Evolutionary conservation across 2,329 filamentous ascomycete genomes (phyloP), one percentile per base, ranked within the genome.

Genomic region (Oidium heveae): DNA sequence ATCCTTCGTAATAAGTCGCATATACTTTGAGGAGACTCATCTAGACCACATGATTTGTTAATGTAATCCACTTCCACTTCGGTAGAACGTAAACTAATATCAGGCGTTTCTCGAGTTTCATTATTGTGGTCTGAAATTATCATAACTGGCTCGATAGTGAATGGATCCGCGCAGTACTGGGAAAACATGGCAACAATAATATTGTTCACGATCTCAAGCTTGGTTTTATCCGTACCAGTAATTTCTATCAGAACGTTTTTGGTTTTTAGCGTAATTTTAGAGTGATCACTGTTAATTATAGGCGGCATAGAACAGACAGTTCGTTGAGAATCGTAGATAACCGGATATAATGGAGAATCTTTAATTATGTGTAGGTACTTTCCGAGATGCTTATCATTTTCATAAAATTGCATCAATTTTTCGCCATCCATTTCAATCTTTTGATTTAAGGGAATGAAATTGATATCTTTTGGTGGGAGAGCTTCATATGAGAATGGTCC

Each of bases 151-250:
- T 98, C 91, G 61, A 98, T 79, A 53, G 87, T 91, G 76, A 91
- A 95, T 28, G 80, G 79, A 65, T 95, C 86, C 20, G 77, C 75
- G 64, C 85, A 88, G 70, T 96, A 94, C 65, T 81, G 76, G 49
- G 85, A 93, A 74, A 98, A 98, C 89, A 98, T 98, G 63, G 89
- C 79, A 44, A 94, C 85, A 67, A 98, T 82, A 65, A 95, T 94
- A 67, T 94, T 87, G 70, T 84, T 86, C 57, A 95, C 89, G 59
- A 98, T 86, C 62, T 95, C 88, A 47, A 96, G 76, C 72, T 98
- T 98, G 32, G 93, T 98, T 66, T 84, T 81, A 67, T 98, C 91
- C 43, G 87, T 89, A 43, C 88, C 93, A 8, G 91, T 98, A 63
- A 94, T 87, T 69, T 98, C 91, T 67, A 98, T 93, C 69, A 98